A percentile compares a stretch with the other conserved stretches of the same genome.
Conservation (phyloP, 345 rosid genomes). For the Bruguiera sexangula region DNA sequence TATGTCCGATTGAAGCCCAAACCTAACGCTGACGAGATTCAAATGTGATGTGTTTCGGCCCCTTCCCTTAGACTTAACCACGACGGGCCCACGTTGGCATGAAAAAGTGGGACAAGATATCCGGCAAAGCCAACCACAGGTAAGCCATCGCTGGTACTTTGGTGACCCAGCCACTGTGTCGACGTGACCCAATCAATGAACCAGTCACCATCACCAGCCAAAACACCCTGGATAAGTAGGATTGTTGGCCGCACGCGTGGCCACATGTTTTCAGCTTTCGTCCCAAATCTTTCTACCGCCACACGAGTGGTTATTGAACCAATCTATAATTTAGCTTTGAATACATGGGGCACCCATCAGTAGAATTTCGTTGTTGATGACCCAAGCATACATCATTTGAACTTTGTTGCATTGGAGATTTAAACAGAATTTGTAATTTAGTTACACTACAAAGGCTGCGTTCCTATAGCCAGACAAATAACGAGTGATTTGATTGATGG, state of each 20-base stretch:
- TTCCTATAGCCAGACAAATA: no score
- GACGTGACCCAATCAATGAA: not conserved
- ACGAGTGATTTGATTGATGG: no score
- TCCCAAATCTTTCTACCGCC: conserved; percentile 4
- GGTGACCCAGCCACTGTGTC: not conserved
- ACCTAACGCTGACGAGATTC: conserved; percentile 6
- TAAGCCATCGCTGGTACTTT: not conserved
- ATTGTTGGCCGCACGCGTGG: conserved; percentile 13
- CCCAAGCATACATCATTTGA: no score
- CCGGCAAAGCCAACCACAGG: conserved; percentile 21
- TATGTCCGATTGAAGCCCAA: conserved; percentile 19
- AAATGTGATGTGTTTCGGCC: conserved; percentile 7
- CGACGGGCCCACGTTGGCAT: conserved; percentile 20
- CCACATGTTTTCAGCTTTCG: conserved; percentile 5
- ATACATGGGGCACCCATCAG: not conserved
- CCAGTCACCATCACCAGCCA: not conserved
- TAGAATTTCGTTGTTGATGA: no score
- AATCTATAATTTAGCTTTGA: not conserved
- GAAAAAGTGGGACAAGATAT: conserved; percentile 38
- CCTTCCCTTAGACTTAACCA: not conserved
- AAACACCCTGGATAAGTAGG: not conserved
- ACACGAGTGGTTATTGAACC: conserved; percentile 2
- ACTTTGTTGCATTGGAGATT: no score
- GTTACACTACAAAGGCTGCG: no score
- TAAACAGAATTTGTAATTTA: no score